Evolutionary conservation across 225 moss, liverwort and hornwort species (phyloP), one percentile per base, ranked within the genome.

Genomic region (Rhytidiadelphus loreus): DNA sequence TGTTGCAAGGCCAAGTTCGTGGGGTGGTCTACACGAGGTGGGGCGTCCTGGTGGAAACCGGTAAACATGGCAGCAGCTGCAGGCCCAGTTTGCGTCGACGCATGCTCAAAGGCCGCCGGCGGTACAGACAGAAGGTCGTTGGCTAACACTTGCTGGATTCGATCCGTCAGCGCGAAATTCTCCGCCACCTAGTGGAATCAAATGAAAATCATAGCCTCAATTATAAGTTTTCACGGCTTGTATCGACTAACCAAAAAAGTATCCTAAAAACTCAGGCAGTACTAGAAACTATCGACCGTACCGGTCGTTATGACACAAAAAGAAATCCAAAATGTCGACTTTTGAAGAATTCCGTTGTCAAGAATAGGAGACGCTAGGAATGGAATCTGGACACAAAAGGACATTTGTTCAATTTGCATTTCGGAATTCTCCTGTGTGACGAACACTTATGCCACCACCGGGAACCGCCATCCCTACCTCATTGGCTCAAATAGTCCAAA

Each of bases 121-220:
- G 24, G 12, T 64, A 86, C 50, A 28, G 88, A 55, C 77, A 92
- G 71, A 39, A 93, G 86, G 77, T 92, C 87, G 59, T 89, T 77
- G 44, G 89, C 87, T 32, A 90, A 33, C 44, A 93, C 84, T 88
- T 89, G 77, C 84, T 90, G 88, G 21, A 92, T 90, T 39, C 82
- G 93, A 85, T 93, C 85, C 89, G 89, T 82, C 35, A 92, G 83
- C 71, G 19, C 75, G 43, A 91, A 52, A 75, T 83, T 89, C 64
- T 92, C 87, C 78, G 57, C 43, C 63, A 90, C 88, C 92, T 93
- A 28, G 35, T 14, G 23, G 5, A 21, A 23, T 50, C 53, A 6
- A 9, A 65, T 73, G 46, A 57, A 44, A 35, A 80, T 80, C 58
- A 29, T 10, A 13, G 26, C 55, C 56, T 32, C 24, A 43, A 8